These are phyloP conservation scores for Macrophomina tecta DNA, from an alignment of 2,329 filamentous ascomycete species.

Conservation along the genomic window DNA sequence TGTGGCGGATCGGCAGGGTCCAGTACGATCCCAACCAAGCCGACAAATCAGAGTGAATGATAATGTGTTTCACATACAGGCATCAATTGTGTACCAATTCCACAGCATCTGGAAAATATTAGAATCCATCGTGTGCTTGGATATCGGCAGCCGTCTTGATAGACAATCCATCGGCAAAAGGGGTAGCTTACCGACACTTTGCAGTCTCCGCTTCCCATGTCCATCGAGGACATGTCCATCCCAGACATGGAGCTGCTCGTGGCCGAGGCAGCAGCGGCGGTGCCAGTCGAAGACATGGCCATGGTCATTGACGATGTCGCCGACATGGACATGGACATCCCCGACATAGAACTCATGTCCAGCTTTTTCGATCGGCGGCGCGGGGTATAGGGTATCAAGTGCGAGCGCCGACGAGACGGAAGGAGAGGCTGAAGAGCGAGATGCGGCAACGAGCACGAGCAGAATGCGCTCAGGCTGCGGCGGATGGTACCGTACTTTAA, in stretches of 20 bases:
- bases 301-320: conserved; percentile 23
- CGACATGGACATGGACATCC: conserved; percentile 27
- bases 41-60: not conserved
- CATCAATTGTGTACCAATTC: conserved; percentile 77
- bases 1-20: not conserved
- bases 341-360: conserved; percentile 26
- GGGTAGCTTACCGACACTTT: conserved; percentile 46
- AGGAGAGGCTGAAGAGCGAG: not conserved
- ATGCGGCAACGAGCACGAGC: not conserved
- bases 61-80: conserved; percentile 48
- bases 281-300: conserved; percentile 20
- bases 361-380: conserved; percentile 1
- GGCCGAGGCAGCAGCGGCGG: not conserved
- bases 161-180: not conserved
- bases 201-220: conserved; percentile 39
- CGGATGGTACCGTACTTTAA: not conserved
- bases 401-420: not conserved
- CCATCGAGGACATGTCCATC: conserved; percentile 30
- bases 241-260: conserved; percentile 6
- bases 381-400: conserved; percentile 4
- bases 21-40: not conserved
- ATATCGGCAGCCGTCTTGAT: no score
- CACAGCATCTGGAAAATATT: conserved; percentile 69
- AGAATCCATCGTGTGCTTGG: not conserved
- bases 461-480: conserved; percentile 1